Conservation (phyloP, 2,329 filamentous ascomycete species). For the Venturiaceae sp. region DNA sequence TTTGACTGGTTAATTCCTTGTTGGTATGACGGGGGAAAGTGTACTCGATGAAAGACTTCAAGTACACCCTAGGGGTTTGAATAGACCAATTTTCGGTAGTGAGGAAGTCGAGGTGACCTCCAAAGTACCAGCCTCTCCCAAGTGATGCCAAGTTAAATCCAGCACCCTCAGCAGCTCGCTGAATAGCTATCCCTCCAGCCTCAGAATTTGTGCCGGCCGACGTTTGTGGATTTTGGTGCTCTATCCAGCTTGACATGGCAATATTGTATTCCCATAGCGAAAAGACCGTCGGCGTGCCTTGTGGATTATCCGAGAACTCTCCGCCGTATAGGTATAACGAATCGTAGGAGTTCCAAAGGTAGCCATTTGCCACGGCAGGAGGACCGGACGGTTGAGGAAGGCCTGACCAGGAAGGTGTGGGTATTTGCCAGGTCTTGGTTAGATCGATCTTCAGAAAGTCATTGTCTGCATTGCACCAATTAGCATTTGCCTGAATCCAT, state of each 20-base stretch:
- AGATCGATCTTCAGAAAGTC: constrained; percentile 64
- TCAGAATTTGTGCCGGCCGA: constrained; percentile 55
- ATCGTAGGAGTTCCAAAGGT: constrained; percentile 63
- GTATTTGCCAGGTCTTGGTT: constrained; percentile 61
- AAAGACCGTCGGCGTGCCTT: constrained; percentile 45
- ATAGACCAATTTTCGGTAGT: constrained; percentile 60
- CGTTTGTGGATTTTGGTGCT: constrained; percentile 51
- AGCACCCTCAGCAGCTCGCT: constrained; percentile 64
- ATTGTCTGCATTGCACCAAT: constrained; percentile 42
- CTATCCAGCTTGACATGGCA: constrained; percentile 47
- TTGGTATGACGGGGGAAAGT: constrained; percentile 64
- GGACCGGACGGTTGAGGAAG: constrained; percentile 58
- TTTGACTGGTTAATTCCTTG: constrained; percentile 38
- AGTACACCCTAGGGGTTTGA: constrained; percentile 52
- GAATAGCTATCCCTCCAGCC: constrained; percentile 44
- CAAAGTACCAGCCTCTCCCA: constrained; percentile 69
- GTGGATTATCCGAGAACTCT: constrained; percentile 57
- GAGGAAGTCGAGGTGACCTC: constrained; percentile 60
- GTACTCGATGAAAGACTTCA: constrained; percentile 67
- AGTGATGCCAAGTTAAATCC: constrained; percentile 60
- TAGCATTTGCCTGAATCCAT: constrained; percentile 9
- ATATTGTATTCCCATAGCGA: constrained; percentile 65
- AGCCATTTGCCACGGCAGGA: constrained; percentile 62
- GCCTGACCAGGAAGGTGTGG: constrained; percentile 51
- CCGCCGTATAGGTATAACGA: constrained; percentile 67